Conservation (phyloP, 495 filamentous ascomycete species). For the Halenospora varia region DNA sequence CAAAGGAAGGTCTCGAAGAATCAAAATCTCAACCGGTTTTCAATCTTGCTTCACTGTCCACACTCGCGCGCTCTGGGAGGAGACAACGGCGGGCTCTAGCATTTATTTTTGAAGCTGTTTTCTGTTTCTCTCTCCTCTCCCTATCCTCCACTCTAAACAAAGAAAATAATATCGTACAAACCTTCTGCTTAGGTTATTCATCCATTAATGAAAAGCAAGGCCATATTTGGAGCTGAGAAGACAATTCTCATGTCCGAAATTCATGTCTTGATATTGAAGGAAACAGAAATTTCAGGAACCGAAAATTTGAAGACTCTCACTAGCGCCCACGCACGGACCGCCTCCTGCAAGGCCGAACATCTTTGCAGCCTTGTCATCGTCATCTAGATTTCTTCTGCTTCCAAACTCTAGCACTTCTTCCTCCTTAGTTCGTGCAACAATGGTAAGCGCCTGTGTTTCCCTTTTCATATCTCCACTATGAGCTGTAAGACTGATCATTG, state of each 20-base stretch:
- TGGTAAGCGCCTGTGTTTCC: constrained; percentile 2
- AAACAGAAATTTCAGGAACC: not conserved
- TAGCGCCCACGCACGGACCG: not conserved
- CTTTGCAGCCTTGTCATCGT: not conserved
- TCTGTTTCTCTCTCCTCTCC: not conserved
- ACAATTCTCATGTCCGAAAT: too few species aligned
- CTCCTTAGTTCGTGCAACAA: not conserved
- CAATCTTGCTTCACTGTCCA: constrained; percentile 31
- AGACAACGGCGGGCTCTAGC: constrained; percentile 28
- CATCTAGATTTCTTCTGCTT: not conserved
- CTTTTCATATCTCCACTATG: not conserved
- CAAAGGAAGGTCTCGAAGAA: constrained; percentile 27
- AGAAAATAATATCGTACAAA: not conserved
- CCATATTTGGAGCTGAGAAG: too few species aligned
- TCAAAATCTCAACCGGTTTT: constrained; percentile 27
- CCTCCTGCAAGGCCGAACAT: not conserved
- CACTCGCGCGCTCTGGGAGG: constrained; percentile 21
- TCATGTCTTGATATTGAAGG: not conserved
- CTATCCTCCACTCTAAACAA: not conserved
- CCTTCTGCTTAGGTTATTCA: not conserved
- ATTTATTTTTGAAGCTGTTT: constrained; percentile 27
- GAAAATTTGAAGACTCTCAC: not conserved
- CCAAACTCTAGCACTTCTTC: not conserved
- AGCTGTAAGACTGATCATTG: not conserved
- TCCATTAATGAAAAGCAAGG: not conserved